Percentiles rank a stretch among this genome's conserved stretches.
These are phyloP conservation scores for Sporisorium sorghi DNA, from an alignment of 1,284 basidiomycete species.

Conservation along the genomic window DNA sequence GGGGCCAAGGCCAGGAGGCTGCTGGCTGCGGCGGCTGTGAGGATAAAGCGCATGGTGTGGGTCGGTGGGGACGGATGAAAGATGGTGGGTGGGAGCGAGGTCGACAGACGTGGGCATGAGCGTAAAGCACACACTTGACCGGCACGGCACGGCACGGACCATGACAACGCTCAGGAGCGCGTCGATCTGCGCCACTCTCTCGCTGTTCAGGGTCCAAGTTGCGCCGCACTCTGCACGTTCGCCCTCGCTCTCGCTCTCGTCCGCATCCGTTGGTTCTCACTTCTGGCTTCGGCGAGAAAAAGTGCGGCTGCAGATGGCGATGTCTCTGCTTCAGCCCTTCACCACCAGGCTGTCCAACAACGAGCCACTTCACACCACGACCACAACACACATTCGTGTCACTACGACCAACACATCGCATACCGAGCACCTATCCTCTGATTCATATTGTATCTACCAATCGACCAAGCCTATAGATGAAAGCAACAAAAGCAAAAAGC, in stretches of 20 bases:
- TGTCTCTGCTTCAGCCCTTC: not conserved
- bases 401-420: too few species aligned
- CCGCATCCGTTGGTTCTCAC: slow-evolving; percentile 3
- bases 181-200: slow-evolving; percentile 3
- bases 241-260: not conserved
- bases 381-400: not conserved
- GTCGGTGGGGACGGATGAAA: not conserved
- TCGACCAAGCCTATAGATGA: too few species aligned
- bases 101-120: slow-evolving; percentile 2
- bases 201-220: slow-evolving; percentile 17
- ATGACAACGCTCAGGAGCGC: not conserved
- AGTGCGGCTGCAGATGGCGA: slow-evolving; percentile 3
- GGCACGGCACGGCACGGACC: not conserved
- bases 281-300: not conserved
- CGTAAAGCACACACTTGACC: slow-evolving; percentile 1
- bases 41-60: slow-evolving; percentile 9
- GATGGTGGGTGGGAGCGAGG: not conserved
- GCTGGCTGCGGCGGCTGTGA: not conserved
- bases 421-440: too few species aligned
- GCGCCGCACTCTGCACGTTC: not conserved
- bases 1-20: slow-evolving; percentile 3
- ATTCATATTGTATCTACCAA: too few species aligned
- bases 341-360: slow-evolving; percentile 1
- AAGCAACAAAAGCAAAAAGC: too few species aligned
- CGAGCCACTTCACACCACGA: not conserved